These are phyloP conservation scores for Pyrus communis DNA, from an alignment of 306 rosid species.

Conservation along the genomic window DNA sequence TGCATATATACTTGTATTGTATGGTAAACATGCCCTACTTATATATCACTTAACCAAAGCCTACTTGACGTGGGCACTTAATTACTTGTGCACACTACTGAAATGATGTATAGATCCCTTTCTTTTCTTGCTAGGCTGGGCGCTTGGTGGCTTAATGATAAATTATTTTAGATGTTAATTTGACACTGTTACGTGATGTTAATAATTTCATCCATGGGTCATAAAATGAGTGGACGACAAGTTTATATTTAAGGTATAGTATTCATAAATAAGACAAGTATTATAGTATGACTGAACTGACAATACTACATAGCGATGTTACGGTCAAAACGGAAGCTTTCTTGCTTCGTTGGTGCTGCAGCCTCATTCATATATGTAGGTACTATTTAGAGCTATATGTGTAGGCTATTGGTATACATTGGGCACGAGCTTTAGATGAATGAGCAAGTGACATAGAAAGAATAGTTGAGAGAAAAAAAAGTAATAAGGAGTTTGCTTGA, in stretches of 20 bases:
- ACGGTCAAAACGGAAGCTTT: background rate
- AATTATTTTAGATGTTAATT: background rate
- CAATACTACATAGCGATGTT: background rate
- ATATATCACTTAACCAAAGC: slow-evolving; percentile 25
- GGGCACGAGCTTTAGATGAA: slow-evolving; percentile 12
- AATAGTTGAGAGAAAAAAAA: background rate
- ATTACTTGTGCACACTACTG: background rate
- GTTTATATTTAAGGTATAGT: background rate
- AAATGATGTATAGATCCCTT: slow-evolving; percentile 17
- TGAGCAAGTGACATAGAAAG: background rate
- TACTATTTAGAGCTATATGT: background rate
- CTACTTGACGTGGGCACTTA: slow-evolving; percentile 16
- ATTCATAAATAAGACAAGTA: no score
- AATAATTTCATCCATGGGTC: no score
- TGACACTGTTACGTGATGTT: background rate
- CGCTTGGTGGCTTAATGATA: background rate
- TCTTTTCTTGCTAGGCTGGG: slow-evolving; percentile 35
- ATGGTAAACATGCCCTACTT: slow-evolving; percentile 34
- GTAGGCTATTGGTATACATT: background rate
- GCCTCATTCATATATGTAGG: background rate
- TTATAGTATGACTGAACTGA: no score
- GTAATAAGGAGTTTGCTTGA: slow-evolving; percentile 26
- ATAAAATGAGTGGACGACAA: no score
- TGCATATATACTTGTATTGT: slow-evolving; percentile 31
- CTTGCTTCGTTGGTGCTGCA: background rate